phyloP scores from a whole-genome alignment of 768 basidiomycete species.

The Boletellus ananas region DNA sequence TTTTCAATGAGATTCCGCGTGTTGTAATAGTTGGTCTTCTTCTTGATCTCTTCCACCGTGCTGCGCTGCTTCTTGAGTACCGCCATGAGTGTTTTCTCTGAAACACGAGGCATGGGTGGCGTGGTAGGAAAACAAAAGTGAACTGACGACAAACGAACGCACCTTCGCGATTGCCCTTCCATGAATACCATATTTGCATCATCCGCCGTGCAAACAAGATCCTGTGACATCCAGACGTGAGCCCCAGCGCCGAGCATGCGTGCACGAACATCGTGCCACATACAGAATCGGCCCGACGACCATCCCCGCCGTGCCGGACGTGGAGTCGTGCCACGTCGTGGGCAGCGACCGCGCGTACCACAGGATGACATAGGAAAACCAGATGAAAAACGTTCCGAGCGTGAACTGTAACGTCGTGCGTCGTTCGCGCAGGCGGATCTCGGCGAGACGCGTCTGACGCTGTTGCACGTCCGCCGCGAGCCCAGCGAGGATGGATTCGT shows the following conservation, averaged over 20 bases:
- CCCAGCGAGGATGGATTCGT: constrained; percentile 65
- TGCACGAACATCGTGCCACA: constrained; percentile 28
- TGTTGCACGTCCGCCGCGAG: constrained; percentile 69
- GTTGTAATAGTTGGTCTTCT: constrained; percentile 93
- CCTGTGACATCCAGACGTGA: constrained; percentile 31
- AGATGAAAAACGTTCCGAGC: constrained; percentile 68
- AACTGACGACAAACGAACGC: background rate
- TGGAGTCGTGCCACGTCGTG: constrained; percentile 23
- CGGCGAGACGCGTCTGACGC: constrained; percentile 69
- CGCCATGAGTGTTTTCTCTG: constrained; percentile 76
- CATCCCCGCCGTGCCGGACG: constrained; percentile 45
- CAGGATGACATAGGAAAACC: constrained; percentile 67
- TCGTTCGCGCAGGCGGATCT: constrained; percentile 82
- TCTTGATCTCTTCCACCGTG: constrained; percentile 95
- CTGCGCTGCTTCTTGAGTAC: constrained; percentile 75
- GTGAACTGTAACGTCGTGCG: constrained; percentile 75
- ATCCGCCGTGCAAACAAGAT: constrained; percentile 76
- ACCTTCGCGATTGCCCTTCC: constrained; percentile 82
- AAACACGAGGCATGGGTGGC: background rate
- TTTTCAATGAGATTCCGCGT: constrained; percentile 87
- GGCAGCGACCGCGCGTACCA: constrained; percentile 70
- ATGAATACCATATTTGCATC: constrained; percentile 79
- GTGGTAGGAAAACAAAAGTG: background rate
- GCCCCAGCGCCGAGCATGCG: background rate
- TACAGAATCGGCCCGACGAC: constrained; percentile 76